Percentiles rank a stretch among this genome's conserved stretches.
Evolutionary conservation across 2,329 filamentous ascomycete genomes (phyloP).

Genomic region (Aureobasidium sp.): DNA sequence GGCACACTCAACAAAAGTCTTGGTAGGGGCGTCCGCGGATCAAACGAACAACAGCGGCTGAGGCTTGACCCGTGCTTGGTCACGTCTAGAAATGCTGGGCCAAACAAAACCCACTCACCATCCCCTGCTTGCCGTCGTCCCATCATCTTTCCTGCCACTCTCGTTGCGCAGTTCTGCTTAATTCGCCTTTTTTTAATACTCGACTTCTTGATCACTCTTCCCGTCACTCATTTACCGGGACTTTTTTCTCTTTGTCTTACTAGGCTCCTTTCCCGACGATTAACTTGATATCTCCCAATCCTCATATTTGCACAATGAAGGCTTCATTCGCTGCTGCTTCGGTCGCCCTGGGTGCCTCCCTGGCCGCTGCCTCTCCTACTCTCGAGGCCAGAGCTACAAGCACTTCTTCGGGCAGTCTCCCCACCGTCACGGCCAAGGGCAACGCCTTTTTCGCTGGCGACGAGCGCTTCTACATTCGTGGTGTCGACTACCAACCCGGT

Average conservation of each 20-base stretch:
- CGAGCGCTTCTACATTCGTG: conserved; percentile 52
- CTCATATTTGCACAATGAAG: conserved; percentile 42
- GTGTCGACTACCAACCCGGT: conserved; percentile 47
- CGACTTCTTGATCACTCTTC: conserved; percentile 12
- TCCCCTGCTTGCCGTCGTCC: background rate
- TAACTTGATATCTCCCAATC: background rate
- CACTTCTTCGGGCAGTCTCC: conserved; percentile 38
- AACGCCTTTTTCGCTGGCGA: conserved; percentile 58
- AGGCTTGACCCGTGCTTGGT: conserved; percentile 3
- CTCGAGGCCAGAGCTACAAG: conserved; percentile 26
- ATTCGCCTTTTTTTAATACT: conserved; percentile 10
- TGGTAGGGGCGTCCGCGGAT: conserved; percentile 1
- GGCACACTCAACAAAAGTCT: background rate
- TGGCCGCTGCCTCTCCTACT: conserved; percentile 36
- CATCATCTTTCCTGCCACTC: conserved; percentile 9
- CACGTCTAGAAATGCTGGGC: background rate
- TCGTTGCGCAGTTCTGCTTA: conserved; percentile 13
- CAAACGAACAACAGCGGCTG: conserved; percentile 1
- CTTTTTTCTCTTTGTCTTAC: conserved; percentile 1
- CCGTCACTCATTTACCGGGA: conserved; percentile 10
- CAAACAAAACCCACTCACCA: conserved; percentile 7
- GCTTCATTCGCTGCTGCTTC: conserved; percentile 27
- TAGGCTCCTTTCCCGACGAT: background rate
- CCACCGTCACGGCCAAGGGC: conserved; percentile 53
- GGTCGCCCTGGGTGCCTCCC: conserved; percentile 35